Conservation (phyloP, 768 basidiomycete genomes). For the Chiua virens region DNA sequence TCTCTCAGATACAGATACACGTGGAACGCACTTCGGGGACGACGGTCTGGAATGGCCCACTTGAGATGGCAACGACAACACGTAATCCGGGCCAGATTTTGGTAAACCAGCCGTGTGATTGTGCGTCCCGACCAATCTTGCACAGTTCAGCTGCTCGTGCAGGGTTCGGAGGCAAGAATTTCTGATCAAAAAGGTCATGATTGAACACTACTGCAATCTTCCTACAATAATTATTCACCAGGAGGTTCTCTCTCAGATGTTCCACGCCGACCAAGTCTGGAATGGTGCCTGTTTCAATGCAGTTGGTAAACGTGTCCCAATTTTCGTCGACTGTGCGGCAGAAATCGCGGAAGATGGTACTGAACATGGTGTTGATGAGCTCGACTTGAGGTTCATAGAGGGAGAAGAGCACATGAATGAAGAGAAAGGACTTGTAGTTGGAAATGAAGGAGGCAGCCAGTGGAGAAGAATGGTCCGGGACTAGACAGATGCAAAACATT, state of each 20-base stretch:
- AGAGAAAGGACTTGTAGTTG: constrained; percentile 22
- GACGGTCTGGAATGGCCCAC: constrained; percentile 23
- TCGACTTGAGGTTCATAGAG: constrained; percentile 20
- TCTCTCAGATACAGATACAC: neutral
- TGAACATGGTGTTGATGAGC: constrained; percentile 23
- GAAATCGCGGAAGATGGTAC: constrained; percentile 21
- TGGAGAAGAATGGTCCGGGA: constrained; percentile 15
- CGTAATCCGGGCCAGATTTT: constrained; percentile 20
- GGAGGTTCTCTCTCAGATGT: constrained; percentile 14
- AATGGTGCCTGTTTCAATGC: constrained; percentile 14
- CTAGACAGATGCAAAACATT: constrained; percentile 1
- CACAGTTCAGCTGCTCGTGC: constrained; percentile 18
- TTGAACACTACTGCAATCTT: neutral
- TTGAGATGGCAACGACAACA: constrained; percentile 18
- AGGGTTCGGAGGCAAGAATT: constrained; percentile 15
- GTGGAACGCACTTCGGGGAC: constrained; percentile 16
- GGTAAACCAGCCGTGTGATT: constrained; percentile 18
- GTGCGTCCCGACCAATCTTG: neutral
- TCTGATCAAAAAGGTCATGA: neutral
- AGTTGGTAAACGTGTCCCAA: constrained; percentile 21
- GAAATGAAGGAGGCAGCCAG: constrained; percentile 17
- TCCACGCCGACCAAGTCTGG: constrained; percentile 13
- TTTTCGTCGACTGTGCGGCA: constrained; percentile 19
- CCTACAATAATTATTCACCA: neutral
- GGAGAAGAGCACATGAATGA: constrained; percentile 23